phyloP scores from a whole-genome alignment of 805 yeast genomes.

The Hyphopichia homilentoma region DNA sequence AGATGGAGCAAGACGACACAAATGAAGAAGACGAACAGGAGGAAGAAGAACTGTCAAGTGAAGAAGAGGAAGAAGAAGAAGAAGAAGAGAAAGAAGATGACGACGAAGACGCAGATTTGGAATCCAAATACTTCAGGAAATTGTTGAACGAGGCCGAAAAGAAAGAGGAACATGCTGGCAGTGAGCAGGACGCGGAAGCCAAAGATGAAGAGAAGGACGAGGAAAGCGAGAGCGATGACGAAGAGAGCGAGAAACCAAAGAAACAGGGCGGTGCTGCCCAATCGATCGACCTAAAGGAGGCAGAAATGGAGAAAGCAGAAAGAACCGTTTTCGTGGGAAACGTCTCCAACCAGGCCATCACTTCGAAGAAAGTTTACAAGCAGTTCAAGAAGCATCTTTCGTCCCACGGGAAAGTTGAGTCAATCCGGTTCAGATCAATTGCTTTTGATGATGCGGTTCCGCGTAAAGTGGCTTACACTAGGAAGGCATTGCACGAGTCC shows the following conservation, averaged over 20 bases:
- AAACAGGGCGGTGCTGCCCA: conserved; percentile 35
- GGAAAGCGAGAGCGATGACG: conserved; percentile 14
- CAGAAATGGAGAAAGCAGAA: conserved; percentile 79
- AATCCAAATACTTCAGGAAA: conserved; percentile 50
- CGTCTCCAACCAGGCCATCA: conserved; percentile 60
- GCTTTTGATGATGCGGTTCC: conserved; percentile 86
- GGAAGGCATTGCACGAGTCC: conserved; percentile 69
- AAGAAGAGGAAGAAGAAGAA: conserved; percentile 11
- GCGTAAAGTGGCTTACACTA: conserved; percentile 84
- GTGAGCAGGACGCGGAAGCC: conserved; percentile 12
- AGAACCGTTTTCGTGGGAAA: conserved; percentile 88
- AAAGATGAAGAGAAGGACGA: conserved; percentile 6
- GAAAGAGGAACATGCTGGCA: conserved; percentile 12
- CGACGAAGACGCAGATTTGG: conserved; percentile 48
- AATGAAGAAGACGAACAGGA: conserved; percentile 14
- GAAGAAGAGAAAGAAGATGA: conserved; percentile 16
- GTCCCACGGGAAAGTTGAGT: conserved; percentile 53
- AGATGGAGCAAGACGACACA: conserved; percentile 8
- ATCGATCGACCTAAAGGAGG: conserved; percentile 56
- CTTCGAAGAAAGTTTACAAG: conserved; percentile 58
- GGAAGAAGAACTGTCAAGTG: conserved; percentile 17
- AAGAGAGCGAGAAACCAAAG: conserved; percentile 7
- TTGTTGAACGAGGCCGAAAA: conserved; percentile 33
- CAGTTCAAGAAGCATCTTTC: conserved; percentile 62
- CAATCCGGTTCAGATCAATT: conserved; percentile 88